Percentiles rank a stretch among this genome's conserved stretches.
Conservation (phyloP, 768 basidiomycete genomes). For the Myochromella boudieri region DNA sequence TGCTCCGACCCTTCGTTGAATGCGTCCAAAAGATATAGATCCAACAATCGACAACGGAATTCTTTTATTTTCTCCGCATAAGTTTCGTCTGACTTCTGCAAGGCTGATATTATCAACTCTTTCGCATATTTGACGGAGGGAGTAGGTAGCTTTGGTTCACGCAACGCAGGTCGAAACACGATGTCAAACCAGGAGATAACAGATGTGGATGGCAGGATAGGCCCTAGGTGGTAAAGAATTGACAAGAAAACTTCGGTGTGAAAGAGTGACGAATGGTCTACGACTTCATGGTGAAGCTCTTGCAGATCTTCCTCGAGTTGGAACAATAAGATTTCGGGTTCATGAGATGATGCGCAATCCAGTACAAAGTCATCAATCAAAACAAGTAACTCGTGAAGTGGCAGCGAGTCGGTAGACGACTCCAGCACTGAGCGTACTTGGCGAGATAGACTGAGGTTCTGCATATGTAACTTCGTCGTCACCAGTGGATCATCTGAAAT, state of each 20-base stretch:
- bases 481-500: slow-evolving; percentile 2
- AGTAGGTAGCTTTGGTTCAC: slow-evolving; percentile 67
- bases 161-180: slow-evolving; percentile 72
- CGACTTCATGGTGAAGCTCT: slow-evolving; percentile 55
- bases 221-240: slow-evolving; percentile 60
- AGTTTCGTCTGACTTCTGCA: slow-evolving; percentile 48
- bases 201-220: slow-evolving; percentile 61
- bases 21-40: slow-evolving; percentile 76
- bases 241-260: slow-evolving; percentile 70
- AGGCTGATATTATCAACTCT: slow-evolving; percentile 65
- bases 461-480: slow-evolving; percentile 28
- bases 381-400: slow-evolving; percentile 48
- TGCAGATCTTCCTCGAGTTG: slow-evolving; percentile 71
- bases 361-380: slow-evolving; percentile 56
- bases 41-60: slow-evolving; percentile 69
- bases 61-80: slow-evolving; percentile 51
- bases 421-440: slow-evolving; percentile 62
- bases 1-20: slow-evolving; percentile 72
- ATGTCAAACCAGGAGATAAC: slow-evolving; percentile 86
- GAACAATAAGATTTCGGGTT: slow-evolving; percentile 41
- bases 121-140: slow-evolving; percentile 64
- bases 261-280: slow-evolving; percentile 60
- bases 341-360: slow-evolving; percentile 46
- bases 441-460: slow-evolving; percentile 40
- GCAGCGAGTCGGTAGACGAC: slow-evolving; percentile 46